Evolutionary conservation across 2,329 filamentous ascomycete genomes (phyloP), one percentile per base, ranked within the genome.

Genomic region (Exophiala xenobiotica): DNA sequence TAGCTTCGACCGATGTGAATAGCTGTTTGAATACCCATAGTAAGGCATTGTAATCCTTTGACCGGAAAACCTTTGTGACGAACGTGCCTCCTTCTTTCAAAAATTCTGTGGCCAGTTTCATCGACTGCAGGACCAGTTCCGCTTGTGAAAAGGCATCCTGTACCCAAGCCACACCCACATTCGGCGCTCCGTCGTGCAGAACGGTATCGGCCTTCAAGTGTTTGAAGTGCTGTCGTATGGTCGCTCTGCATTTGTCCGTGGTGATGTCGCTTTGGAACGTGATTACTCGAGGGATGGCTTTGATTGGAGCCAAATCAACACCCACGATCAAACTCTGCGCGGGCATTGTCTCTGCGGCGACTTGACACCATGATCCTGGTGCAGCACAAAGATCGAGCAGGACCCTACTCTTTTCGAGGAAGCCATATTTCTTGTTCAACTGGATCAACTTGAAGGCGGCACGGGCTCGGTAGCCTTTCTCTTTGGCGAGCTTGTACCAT

Each of bases 101-200:
- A 63, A 99, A 99, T 61, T 99, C 92, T 0, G 90, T 96, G 2
- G 93, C 93, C 51, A 99, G 76, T 70, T 95, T 96, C 78, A 99
- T 79, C 6, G 89, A 87, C 68, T 96, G 88, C 49, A 99, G 75
- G 9, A 88, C 90, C 46, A 99, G 77, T 72, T 97, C 92, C 53
- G 92, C 93, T 72, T 99, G 93, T 57, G 92, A 92, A 79, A 96
- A 99, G 38, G 93, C 93, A 76, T 99, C 93, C 74, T 99, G 93
- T 37, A 91, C 87, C 93, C 93, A 99, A 0, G 93, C 91, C 0
- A 90, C 92, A 83, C 93, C 93, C 51, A 99, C 93, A 65, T 99
- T 99, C 40, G 93, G 93, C 1, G 93, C 93, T 72, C 93, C 93
- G 68, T 99, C 93, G 74, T 99, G 93, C 31, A 99, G 78, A 4